Evolutionary conservation across 2,329 filamentous ascomycete genomes (phyloP), one percentile per base, ranked within the genome.

Genomic region (Escovopsis sp.): DNA sequence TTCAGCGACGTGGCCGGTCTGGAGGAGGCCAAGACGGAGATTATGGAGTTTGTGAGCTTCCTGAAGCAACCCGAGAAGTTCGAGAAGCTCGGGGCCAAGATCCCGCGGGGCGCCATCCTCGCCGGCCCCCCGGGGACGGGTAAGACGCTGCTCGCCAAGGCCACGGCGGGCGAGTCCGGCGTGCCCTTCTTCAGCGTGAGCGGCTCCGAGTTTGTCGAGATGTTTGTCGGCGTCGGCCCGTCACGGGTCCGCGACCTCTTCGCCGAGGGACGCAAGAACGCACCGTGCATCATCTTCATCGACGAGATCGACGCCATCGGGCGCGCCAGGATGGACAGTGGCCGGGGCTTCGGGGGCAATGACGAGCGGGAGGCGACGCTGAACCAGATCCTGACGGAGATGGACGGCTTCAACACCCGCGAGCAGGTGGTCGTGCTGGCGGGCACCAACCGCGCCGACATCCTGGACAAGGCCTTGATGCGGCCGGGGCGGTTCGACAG

Each of bases 21-120:
- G 80, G 91, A 98, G 59, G 91, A 98, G 65, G 91, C 91, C 44
- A 98, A 98, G 72, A 71, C 80, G 44, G 91, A 98, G 64, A 98
- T 98, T 53, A 95, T 96, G 87, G 91, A 98, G 63, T 98, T 98
- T 55, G 91, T 98, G 52, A 88, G 83, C 59, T 98, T 98, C 70
- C 66, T 98, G 48, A 89, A 95, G 69, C 83, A 91, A 55, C 91
- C 91, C 1, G 84, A 86, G 54, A 80, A 84, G 50, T 98, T 94
- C 65, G 81, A 94, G 66, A 85, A 84, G 61, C 77, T 98, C 15
- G 91, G 91, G 54, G 91, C 91, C 48, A 98, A 98, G 70, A 98
- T 98, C 42, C 91, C 91, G 33, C 85, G 91, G 49, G 91, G 91
- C 56, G 91, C 91, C 39, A 95, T 98, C 59, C 74, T 98, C 26